Conservation (phyloP, 139 green algal genomes). For the Haematococcus sp. region DNA sequence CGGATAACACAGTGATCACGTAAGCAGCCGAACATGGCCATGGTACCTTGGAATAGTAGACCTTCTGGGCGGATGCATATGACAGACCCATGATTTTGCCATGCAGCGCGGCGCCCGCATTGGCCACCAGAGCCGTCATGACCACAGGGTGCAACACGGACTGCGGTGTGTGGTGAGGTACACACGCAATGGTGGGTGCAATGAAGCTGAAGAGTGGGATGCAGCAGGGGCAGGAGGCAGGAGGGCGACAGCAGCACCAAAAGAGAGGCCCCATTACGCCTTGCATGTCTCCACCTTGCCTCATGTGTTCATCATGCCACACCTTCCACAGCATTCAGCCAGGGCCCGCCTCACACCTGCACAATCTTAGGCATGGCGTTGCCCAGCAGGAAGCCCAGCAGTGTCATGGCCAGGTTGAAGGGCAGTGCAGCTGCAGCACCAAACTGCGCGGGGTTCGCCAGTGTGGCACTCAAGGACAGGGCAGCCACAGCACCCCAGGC, state of each 20-base stretch:
- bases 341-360: constrained; percentile 15
- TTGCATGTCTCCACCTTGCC: no score
- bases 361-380: constrained; percentile 44
- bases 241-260: no score
- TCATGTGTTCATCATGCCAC: no score
- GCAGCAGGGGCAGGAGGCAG: no score
- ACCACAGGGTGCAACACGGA: constrained; percentile 69
- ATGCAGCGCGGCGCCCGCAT: constrained; percentile 48
- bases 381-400: constrained; percentile 65
- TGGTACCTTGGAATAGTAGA: constrained; percentile 24
- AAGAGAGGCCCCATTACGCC: no score
- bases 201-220: not conserved
- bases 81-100: constrained; percentile 38
- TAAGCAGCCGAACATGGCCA: not conserved
- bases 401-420: constrained; percentile 54
- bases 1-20: no score
- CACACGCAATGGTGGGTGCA: not conserved
- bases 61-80: constrained; percentile 47
- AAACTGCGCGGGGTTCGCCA: not conserved
- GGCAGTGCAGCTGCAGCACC: constrained; percentile 37
- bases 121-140: constrained; percentile 79
- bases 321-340: not conserved
- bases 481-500: constrained; percentile 44
- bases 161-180: no score
- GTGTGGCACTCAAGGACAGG: constrained; percentile 27